A percentile compares a stretch with the other conserved stretches of the same genome.
Conservation (phyloP, 2,329 filamentous ascomycete species). For the Trichoderma guizhouense region DNA sequence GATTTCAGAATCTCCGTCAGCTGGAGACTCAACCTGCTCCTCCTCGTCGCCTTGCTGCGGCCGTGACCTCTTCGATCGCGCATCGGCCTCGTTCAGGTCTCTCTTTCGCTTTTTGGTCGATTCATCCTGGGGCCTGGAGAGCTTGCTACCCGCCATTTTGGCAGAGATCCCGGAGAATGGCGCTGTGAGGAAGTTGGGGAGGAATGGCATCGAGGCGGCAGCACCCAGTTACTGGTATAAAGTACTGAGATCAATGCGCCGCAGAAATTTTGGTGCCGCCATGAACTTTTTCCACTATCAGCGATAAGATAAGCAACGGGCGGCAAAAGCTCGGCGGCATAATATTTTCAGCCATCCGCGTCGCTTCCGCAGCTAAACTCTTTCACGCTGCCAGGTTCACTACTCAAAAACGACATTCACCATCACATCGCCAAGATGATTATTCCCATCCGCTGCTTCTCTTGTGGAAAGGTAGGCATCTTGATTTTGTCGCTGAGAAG, state of each 20-base stretch:
- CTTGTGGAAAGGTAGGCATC: conserved; percentile 84
- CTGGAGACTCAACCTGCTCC: neutral
- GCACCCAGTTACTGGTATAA: conserved; percentile 19
- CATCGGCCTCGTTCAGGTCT: conserved; percentile 41
- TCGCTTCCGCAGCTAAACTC: conserved; percentile 4
- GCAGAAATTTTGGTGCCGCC: conserved; percentile 41
- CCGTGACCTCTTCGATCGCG: conserved; percentile 38
- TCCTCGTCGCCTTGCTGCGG: conserved; percentile 23
- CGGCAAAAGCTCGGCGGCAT: conserved; percentile 32
- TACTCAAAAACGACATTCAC: neutral
- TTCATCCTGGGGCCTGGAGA: conserved; percentile 33
- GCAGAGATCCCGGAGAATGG: neutral
- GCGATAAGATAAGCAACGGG: conserved; percentile 40
- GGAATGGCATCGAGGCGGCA: conserved; percentile 11
- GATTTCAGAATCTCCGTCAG: neutral
- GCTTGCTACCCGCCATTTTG: conserved; percentile 37
- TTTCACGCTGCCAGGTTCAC: conserved; percentile 22
- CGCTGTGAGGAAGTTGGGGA: neutral
- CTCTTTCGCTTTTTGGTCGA: conserved; percentile 47
- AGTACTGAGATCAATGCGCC: conserved; percentile 11
- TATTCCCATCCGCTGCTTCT: conserved; percentile 97
- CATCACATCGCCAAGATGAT: conserved; percentile 67
- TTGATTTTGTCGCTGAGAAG: neutral
- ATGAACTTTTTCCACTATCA: conserved; percentile 36
- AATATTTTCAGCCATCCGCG: conserved; percentile 25